These are phyloP conservation scores for Globisporangium paddicum DNA, from an alignment of 352 stramenopile species.

Conservation along the genomic window DNA sequence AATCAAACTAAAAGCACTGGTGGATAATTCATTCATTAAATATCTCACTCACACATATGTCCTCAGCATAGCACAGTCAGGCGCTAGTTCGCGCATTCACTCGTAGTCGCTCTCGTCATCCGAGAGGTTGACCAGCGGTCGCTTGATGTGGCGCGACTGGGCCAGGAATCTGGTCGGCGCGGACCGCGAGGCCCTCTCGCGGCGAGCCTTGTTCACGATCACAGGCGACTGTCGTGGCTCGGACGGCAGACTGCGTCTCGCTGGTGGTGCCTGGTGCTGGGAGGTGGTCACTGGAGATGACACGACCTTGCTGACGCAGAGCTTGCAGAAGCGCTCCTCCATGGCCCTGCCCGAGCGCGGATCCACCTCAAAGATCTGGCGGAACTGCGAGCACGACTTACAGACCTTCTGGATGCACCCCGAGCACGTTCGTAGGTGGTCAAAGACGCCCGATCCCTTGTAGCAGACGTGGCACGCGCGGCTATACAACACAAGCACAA, in stretches of 20 bases:
- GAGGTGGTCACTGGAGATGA: background rate
- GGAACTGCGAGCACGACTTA: slow-evolving; percentile 23
- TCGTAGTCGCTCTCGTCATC: slow-evolving; percentile 3
- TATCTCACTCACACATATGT: background rate
- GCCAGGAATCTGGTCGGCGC: slow-evolving; percentile 5
- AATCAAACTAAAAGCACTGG: too few species aligned
- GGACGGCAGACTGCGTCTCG: slow-evolving; percentile 1
- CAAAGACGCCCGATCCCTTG: slow-evolving; percentile 3
- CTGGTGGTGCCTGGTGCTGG: background rate
- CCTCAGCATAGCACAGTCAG: too few species aligned
- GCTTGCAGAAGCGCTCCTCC: slow-evolving; percentile 12
- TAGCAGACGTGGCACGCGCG: background rate
- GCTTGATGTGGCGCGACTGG: slow-evolving; percentile 11
- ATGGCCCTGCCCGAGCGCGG: slow-evolving; percentile 1
- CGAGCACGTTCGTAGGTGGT: slow-evolving; percentile 13
- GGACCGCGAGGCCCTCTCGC: background rate
- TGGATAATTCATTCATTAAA: too few species aligned
- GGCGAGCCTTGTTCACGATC: background rate
- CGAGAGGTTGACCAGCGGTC: background rate
- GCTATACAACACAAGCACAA: background rate
- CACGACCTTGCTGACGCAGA: slow-evolving; percentile 11
- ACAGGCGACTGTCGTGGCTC: background rate
- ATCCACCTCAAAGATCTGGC: slow-evolving; percentile 8
- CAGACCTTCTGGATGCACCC: slow-evolving; percentile 35
- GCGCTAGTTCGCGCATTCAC: too few species aligned